phyloP scores from a whole-genome alignment of 2,329 filamentous ascomycete species.

The Fusarium piperis region DNA sequence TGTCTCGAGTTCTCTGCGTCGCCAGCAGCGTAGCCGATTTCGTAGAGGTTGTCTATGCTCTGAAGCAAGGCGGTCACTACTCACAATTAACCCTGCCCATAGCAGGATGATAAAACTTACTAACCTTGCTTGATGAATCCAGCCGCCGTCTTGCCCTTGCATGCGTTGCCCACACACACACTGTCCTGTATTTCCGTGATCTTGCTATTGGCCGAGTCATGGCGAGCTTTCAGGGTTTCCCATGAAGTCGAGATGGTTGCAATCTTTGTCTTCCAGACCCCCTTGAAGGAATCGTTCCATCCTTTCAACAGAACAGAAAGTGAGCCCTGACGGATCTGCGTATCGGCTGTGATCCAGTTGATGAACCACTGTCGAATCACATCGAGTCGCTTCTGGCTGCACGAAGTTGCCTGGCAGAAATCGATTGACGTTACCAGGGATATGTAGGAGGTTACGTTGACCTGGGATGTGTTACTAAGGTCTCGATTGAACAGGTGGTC shows the following conservation, averaged over 20 bases:
- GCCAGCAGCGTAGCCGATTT: neutral
- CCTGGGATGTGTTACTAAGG: neutral
- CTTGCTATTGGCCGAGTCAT: neutral
- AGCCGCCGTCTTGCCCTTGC: conserved; percentile 23
- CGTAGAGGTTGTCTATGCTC: conserved; percentile 11
- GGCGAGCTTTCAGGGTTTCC: neutral
- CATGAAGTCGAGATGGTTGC: conserved; percentile 10
- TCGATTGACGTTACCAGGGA: neutral
- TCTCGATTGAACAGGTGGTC: rapidly evolving
- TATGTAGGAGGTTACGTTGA: conserved; percentile 7
- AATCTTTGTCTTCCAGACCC: conserved; percentile 15
- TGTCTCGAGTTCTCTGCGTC: conserved; percentile 8
- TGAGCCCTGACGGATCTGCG: conserved; percentile 14
- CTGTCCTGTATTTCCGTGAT: conserved; percentile 7
- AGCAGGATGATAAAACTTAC: rapidly evolving
- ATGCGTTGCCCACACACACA: conserved; percentile 12
- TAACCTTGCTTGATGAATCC: conserved; percentile 19
- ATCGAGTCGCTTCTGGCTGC: neutral
- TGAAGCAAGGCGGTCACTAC: conserved; percentile 11
- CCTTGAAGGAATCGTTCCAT: conserved; percentile 20
- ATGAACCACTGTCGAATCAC: conserved; percentile 10
- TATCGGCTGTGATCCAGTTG: conserved; percentile 14
- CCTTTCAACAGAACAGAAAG: conserved; percentile 9
- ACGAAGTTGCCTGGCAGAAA: neutral
- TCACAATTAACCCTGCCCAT: neutral